Evolutionary conservation across 2,329 filamentous ascomycete species (phyloP), one percentile per base, ranked within the genome.

Genomic region (Didymella segeticola): DNA sequence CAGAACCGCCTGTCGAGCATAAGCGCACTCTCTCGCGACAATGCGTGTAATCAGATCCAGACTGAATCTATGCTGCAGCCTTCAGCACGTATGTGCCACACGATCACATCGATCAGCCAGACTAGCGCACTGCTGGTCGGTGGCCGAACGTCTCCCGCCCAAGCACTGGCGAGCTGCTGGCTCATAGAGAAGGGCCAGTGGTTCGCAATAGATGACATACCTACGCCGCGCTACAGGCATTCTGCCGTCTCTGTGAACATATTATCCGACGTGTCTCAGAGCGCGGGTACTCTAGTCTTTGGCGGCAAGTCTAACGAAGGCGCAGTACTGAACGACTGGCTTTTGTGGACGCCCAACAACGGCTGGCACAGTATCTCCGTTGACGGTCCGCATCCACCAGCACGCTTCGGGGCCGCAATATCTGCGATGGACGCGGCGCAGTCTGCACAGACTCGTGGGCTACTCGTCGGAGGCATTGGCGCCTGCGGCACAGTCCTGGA

Each of bases 81-180:
- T 41, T 55, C 64, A 52, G 71, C 76, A 30, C 66, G 78, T 37
- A 88, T 93, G 80, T 95, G 90, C 63, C 90, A 95, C 71, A 89
- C 89, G 0, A 79, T 92, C 17, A 93, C 89, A 17, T 79, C 85
- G 42, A 70, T 96, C 5, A 82, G 81, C 1, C 76, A 79, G 27
- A 73, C 75, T 19, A 83, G 83, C 14, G 82, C 82, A 54, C 74
- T 97, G 10, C 78, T 96, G 39, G 82, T 85, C 25, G 93, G 93
- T 20, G 93, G 93, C 5, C 83, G 93, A 54, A 81, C 83, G n/a
- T 93, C 91, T 7, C 92, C 93, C 4, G 80, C 86, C 11, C 82
- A 81, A 25, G 86, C 86, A 1, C 78, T 91, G 34, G 78, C 79
- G 29, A 90, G 95, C 71, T 92, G 89, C 63, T 97, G 91, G 91